Base-by-base conservation (phyloP, 805 yeast genomes). In the Candida silvicultrix region DNA sequence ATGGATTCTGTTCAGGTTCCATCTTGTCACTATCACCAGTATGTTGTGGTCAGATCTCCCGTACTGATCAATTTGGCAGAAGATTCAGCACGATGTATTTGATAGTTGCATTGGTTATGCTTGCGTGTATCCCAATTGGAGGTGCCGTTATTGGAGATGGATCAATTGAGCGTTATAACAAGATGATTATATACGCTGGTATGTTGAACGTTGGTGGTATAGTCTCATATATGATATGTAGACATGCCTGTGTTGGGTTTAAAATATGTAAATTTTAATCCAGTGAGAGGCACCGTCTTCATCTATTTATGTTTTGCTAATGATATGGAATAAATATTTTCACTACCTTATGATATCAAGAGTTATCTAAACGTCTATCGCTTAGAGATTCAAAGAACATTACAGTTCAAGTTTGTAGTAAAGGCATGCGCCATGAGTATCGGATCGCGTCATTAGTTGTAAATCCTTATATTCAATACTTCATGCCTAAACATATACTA, bases 61-160 rank as follows among this genome's bases (percentile, higher is more conserved):
- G 73, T 40, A 69, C 73, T 3, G 69, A 69, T 38, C 71, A 68
- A 49, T 76, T 75, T 56, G 81, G 81, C 15, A 69, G 70, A 49
- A 66, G 77, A 11, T 76, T 73, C 52, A 73, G 80, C 1, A 70
- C 79, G 2, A 70, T 77, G 47, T 81, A 78, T 58, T 74, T 77
- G 32, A 7, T 78, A 54, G 78, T 77, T 20, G 74, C 85, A 4
- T 64, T 79, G 45, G 67, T 71, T 11, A 65, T 68, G 19, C 62
- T 77, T 35, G 66, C 75, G 18, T 66, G 71, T 29, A 64, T 76
- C 16, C 79, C 80, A 2, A 62, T 70, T 16, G 70, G 77, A 3
- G 71, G 78, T 44, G 68, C 70, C 5, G 59, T 73, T 35, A 69
- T 74, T 43, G 69, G 66, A 36, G 23, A 51, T 38, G 62, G 62